These are phyloP conservation scores for Gastrolobium villosum DNA, from an alignment of 306 rosid species.

Conservation along the genomic window DNA sequence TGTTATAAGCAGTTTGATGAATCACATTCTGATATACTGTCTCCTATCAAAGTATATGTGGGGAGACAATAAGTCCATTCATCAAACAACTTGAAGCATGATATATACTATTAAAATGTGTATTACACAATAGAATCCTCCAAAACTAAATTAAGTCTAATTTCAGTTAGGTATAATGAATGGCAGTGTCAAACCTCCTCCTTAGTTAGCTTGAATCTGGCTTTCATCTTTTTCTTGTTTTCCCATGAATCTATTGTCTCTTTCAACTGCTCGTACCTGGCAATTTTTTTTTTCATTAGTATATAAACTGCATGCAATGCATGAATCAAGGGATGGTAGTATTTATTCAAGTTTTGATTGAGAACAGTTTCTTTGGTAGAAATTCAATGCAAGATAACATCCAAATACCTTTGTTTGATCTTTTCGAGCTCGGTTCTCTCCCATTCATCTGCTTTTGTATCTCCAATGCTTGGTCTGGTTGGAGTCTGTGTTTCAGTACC, in stretches of 20 bases:
- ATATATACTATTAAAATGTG: not conserved
- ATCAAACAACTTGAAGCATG: slow-evolving; percentile 13
- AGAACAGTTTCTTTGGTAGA: not conserved
- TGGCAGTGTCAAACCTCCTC: slow-evolving; percentile 60
- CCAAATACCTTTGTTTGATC: slow-evolving; percentile 64
- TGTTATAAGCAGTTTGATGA: slow-evolving; percentile 9
- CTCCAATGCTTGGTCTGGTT: slow-evolving; percentile 25
- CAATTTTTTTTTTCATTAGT: slow-evolving; percentile 42
- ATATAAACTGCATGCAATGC: slow-evolving; percentile 17
- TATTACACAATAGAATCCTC: not conserved
- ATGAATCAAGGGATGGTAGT: slow-evolving; percentile 30
- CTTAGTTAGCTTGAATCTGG: slow-evolving; percentile 48
- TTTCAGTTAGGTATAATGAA: slow-evolving; percentile 33
- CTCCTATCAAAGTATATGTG: not conserved
- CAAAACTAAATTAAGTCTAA: slow-evolving; percentile 10
- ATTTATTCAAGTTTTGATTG: slow-evolving; percentile 21
- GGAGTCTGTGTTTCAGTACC: slow-evolving; percentile 45
- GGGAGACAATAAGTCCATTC: not conserved
- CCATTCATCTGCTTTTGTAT: slow-evolving; percentile 71
- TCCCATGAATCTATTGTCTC: slow-evolving; percentile 74
- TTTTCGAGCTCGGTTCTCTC: slow-evolving; percentile 66
- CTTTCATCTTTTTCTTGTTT: slow-evolving; percentile 62
- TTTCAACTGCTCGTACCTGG: slow-evolving; percentile 67
- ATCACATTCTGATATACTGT: not conserved
- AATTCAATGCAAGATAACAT: slow-evolving; percentile 12